Evolutionary conservation across 495 filamentous ascomycete genomes (phyloP), one percentile per base, ranked within the genome.

Genomic region (Penicillium robsamsonii): DNA sequence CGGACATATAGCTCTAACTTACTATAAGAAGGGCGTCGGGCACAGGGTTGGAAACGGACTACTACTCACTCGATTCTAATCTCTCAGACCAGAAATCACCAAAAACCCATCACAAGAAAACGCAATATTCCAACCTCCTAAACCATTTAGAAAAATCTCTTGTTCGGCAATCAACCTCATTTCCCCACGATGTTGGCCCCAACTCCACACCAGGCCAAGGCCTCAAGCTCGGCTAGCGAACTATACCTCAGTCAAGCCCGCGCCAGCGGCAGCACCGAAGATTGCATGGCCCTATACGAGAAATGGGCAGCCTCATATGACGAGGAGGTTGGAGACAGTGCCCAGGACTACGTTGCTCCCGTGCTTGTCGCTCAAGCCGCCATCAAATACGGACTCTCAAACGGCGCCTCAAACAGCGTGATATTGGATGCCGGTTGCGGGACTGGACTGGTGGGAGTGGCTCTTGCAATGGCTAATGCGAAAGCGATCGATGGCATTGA

Each of bases 381-480:
- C 15, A 46, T 73, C 38, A 57, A 56, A 35, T 58, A 45, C 56
- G 57, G 60, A 43, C 51, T 56, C 11, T 33, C 62, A 4, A 66
- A 41, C 20, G 59, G 33, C 12, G 47, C 63, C 11, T 43, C 59
- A 30, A 54, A 64, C 18, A 67, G 61, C 7, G 50, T 59, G 12
- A 64, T 79, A 40, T 70, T 80, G 0, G 77, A 80, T 50, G 77
- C 77, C 30, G 77, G 76, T 27, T 80, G 77, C 57, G 77, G 77
- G 27, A 80, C 74, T 5, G 77, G 77, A 0, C 67, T 77, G 6
- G 73, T 74, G 5, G 75, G 72, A 3, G 59, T 69, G 27, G 73
- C 66, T 8, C 72, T 79, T n/a, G 57, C 65, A n/a, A 52, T 64
- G 22, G 49, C 61, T 43, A 62, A 67, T 1, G 61, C 64, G 0